Evolutionary conservation across 371 early-diverging fungal genomes (phyloP).

Genomic region (Rhizopus stolonifer): DNA sequence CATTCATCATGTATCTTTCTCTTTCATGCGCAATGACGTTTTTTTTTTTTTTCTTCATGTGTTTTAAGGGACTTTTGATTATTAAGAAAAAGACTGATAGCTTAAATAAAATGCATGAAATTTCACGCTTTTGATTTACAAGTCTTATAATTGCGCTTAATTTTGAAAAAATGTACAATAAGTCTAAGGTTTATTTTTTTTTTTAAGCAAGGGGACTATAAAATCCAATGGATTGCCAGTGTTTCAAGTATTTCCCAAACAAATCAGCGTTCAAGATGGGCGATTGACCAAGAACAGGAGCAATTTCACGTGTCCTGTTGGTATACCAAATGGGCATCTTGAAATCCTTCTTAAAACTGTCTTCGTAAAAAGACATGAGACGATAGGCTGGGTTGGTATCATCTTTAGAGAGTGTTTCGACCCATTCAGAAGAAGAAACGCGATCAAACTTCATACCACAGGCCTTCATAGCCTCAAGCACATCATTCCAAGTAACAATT

Average conservation of each 20-base stretch:
- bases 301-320: constrained; percentile 3
- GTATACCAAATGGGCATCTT: constrained; percentile 20
- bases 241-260: constrained; percentile 3
- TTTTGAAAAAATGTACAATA: background rate
- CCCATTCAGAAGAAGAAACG: constrained; percentile 28
- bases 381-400: constrained; percentile 32
- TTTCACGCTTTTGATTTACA: too few relatives aligned
- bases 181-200: background rate
- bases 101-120: too few relatives aligned
- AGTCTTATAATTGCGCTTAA: too few relatives aligned
- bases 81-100: too few relatives aligned
- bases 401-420: constrained; percentile 18
- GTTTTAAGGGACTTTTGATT: too few relatives aligned
- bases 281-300: background rate
- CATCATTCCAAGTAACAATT: constrained; percentile 20
- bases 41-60: too few relatives aligned
- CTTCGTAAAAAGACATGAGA: constrained; percentile 30
- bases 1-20: too few relatives aligned
- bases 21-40: too few relatives aligned
- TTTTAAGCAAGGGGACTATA: background rate
- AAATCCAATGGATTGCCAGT: constrained; percentile 7
- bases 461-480: constrained; percentile 23
- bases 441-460: constrained; percentile 34
- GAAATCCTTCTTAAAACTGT: constrained; percentile 6
- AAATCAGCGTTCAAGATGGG: background rate